These are phyloP conservation scores for Komagataella pastoris DNA, from an alignment of 805 yeast genomes.

Conservation along the genomic window DNA sequence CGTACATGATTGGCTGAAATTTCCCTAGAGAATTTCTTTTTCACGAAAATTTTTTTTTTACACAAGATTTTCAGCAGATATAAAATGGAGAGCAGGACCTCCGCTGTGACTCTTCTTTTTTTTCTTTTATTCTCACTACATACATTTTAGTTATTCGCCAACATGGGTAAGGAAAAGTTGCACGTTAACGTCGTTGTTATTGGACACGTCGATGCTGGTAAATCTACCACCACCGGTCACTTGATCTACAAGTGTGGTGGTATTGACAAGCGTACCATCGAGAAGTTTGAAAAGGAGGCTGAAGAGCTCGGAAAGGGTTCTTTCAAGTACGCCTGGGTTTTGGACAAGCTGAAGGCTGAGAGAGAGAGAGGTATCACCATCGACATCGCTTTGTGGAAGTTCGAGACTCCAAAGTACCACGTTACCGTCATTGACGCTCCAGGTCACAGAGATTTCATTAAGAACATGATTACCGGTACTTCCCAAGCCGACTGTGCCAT, in stretches of 20 bases:
- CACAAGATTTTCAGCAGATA: background rate
- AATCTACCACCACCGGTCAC: conserved; percentile 99
- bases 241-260: conserved; percentile 99
- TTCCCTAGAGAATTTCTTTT: background rate
- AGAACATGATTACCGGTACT: conserved; percentile 93
- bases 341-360: conserved; percentile 92
- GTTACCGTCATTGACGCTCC: conserved; percentile 93
- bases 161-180: conserved; percentile 77
- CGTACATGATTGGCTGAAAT: background rate
- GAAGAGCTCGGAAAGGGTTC: conserved; percentile 96
- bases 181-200: conserved; percentile 99
- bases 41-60: background rate
- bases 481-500: conserved; percentile 91
- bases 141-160: background rate
- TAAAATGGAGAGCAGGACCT: background rate
- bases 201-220: conserved; percentile 99
- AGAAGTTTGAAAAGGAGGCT: conserved; percentile 97
- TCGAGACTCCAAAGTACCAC: conserved; percentile 81
- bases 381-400: conserved; percentile 86
- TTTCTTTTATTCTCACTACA: background rate
- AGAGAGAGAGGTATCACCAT: conserved; percentile 96
- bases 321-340: conserved; percentile 96
- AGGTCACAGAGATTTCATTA: conserved; percentile 94
- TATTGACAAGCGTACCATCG: conserved; percentile 97
- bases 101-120: background rate